Percentiles rank a stretch among this genome's conserved stretches.
phyloP scores from a whole-genome alignment of 306 rosid species.

The Ochetophila trinervis region DNA sequence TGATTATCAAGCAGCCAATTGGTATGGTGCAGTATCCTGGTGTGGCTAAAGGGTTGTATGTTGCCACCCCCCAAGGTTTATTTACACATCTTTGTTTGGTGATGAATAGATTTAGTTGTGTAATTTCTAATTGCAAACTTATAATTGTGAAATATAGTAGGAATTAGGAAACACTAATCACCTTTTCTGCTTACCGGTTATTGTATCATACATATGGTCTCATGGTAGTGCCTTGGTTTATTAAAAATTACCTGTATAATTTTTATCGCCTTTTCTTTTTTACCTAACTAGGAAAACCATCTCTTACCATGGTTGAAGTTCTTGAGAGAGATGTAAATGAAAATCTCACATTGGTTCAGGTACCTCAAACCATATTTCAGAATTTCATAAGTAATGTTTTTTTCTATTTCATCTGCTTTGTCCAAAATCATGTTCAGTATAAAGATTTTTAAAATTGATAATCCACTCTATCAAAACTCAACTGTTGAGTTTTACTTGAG shows the following conservation, averaged over 20 bases:
- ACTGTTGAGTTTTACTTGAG: too few species aligned
- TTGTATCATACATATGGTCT: not conserved
- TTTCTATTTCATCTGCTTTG: too few species aligned
- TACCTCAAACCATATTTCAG: slow-evolving; percentile 15
- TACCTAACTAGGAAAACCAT: slow-evolving; percentile 70
- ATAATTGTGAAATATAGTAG: not conserved
- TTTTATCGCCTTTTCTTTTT: slow-evolving; percentile 2
- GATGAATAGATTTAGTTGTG: slow-evolving; percentile 3
- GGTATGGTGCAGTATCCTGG: slow-evolving; percentile 79
- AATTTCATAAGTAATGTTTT: not conserved
- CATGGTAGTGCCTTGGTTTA: not conserved
- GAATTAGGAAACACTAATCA: not conserved
- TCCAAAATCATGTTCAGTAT: too few species aligned
- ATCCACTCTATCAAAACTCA: too few species aligned
- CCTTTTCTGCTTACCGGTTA: not conserved
- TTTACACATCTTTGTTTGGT: slow-evolving; percentile 7
- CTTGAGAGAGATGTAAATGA: slow-evolving; percentile 54
- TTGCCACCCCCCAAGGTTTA: slow-evolving; percentile 43
- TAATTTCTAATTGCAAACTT: not conserved
- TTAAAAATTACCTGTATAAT: not conserved
- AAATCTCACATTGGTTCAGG: slow-evolving; percentile 82
- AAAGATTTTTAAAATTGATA: too few species aligned
- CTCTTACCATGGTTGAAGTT: slow-evolving; percentile 69
- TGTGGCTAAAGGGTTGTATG: slow-evolving; percentile 59
- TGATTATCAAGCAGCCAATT: slow-evolving; percentile 68